Evolutionary conservation across 1,284 basidiomycete species (phyloP).

Genomic region (Microbotryum silenes-acaulis): DNA sequence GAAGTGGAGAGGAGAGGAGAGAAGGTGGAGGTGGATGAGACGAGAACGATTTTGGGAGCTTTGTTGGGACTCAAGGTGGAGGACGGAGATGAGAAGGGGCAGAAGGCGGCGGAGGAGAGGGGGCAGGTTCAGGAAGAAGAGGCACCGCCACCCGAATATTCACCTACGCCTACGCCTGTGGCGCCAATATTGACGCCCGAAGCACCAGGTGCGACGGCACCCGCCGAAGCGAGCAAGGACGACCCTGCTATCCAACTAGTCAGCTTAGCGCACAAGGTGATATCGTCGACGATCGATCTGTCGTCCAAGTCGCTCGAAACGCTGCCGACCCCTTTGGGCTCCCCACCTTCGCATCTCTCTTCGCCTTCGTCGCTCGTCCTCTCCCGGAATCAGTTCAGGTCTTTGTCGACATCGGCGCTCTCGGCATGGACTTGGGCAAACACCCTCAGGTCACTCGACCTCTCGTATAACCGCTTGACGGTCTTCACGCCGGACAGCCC

Average conservation of each 20-base stretch:
- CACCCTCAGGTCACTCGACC: constrained; percentile 6
- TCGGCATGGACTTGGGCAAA: constrained; percentile 8
- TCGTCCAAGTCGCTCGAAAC: constrained; percentile 10
- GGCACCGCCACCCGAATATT: background rate
- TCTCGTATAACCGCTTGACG: constrained; percentile 10
- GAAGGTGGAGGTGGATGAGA: background rate
- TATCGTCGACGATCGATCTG: constrained; percentile 1
- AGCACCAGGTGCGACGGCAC: background rate
- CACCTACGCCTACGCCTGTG: background rate
- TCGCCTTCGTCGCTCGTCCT: constrained; percentile 3
- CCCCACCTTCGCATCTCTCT: background rate
- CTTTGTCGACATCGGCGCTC: constrained; percentile 3
- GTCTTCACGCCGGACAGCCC: background rate
- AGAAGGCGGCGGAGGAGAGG: background rate
- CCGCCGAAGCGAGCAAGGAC: background rate
- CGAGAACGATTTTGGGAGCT: background rate
- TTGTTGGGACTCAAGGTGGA: too few species aligned
- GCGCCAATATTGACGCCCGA: background rate
- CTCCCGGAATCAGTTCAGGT: constrained; percentile 9
- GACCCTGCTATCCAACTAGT: constrained; percentile 16
- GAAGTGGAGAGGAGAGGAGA: background rate
- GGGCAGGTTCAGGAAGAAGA: constrained; percentile 1
- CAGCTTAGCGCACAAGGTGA: background rate
- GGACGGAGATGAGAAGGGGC: background rate
- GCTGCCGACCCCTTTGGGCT: constrained; percentile 1